Evolutionary conservation across 352 stramenopile genomes (phyloP).

Genomic region (Globisporangium abappressorium): DNA sequence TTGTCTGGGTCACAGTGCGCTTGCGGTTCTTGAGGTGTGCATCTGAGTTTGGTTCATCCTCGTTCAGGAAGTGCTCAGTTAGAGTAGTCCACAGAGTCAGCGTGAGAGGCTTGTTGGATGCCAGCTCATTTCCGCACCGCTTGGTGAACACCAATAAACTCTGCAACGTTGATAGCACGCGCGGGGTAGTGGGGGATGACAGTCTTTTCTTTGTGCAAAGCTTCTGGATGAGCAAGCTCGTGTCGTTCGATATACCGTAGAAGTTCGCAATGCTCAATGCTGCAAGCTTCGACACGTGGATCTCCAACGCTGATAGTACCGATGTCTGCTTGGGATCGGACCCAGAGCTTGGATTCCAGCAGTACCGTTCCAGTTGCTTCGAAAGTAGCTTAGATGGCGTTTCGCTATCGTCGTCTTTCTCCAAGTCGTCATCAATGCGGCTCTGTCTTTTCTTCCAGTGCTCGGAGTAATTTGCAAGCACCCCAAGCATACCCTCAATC

Average conservation of each 20-base stretch:
- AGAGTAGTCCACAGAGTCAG: constrained; percentile 44
- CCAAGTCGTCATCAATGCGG: constrained; percentile 16
- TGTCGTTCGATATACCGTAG: constrained; percentile 33
- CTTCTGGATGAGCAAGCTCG: constrained; percentile 34
- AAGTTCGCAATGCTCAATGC: constrained; percentile 51
- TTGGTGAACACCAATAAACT: constrained; percentile 69
- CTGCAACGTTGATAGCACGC: constrained; percentile 39
- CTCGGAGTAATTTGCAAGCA: constrained; percentile 54
- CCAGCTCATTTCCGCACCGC: constrained; percentile 33
- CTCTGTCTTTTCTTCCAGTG: constrained; percentile 33
- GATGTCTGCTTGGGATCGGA: constrained; percentile 24
- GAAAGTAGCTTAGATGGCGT: constrained; percentile 31
- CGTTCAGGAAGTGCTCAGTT: constrained; percentile 41
- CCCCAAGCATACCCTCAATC: constrained; percentile 42
- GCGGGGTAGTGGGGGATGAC: constrained; percentile 15
- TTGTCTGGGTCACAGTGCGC: constrained; percentile 24
- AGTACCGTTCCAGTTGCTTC: constrained; percentile 49
- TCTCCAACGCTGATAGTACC: constrained; percentile 27
- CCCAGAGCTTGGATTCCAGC: constrained; percentile 27
- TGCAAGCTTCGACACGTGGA: constrained; percentile 49
- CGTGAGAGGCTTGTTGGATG: constrained; percentile 23
- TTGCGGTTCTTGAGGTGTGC: constrained; percentile 10
- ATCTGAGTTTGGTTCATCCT: neutral
- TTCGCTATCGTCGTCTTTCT: constrained; percentile 21
- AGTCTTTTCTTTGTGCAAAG: constrained; percentile 58